phyloP scores from a whole-genome alignment of 1,284 basidiomycete species.

The Melampsora larici-populina region DNA sequence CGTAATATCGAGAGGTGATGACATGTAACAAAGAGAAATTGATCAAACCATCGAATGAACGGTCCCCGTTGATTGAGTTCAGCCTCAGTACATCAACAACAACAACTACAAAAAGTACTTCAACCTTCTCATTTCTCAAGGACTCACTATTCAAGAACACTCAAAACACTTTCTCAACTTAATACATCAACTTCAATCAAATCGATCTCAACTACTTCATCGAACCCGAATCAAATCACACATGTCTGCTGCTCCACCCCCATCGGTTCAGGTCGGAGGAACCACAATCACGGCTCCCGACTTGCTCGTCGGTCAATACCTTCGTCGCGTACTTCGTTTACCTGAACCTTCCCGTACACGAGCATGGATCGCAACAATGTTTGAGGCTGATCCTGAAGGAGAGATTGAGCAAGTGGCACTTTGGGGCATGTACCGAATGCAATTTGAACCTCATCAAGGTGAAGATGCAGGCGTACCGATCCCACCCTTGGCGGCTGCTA shows the following conservation, averaged over 20 bases:
- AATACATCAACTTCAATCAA: neutral
- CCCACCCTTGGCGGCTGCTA: constrained; percentile 40
- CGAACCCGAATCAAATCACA: neutral
- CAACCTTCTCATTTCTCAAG: too few relatives aligned
- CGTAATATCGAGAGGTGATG: too few relatives aligned
- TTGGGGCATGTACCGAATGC: constrained; percentile 44
- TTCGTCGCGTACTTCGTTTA: constrained; percentile 40
- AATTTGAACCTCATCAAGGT: constrained; percentile 42
- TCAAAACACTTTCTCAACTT: neutral
- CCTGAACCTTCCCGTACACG: constrained; percentile 41
- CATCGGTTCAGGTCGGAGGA: constrained; percentile 32
- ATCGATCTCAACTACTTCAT: neutral
- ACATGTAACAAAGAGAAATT: too few relatives aligned
- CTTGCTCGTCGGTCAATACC: constrained; percentile 35
- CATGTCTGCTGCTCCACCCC: constrained; percentile 26
- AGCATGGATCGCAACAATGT: constrained; percentile 43
- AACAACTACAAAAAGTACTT: too few relatives aligned
- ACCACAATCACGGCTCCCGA: constrained; percentile 37
- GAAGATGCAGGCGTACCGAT: constrained; percentile 32
- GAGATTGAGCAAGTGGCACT: constrained; percentile 43
- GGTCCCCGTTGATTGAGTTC: too few relatives aligned
- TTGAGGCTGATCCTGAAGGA: constrained; percentile 42
- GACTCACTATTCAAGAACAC: too few relatives aligned
- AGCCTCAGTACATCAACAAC: too few relatives aligned
- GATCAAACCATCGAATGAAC: too few relatives aligned